phyloP scores from a whole-genome alignment of 148 eudicot genomes.

The Nepenthes mirabilis region DNA sequence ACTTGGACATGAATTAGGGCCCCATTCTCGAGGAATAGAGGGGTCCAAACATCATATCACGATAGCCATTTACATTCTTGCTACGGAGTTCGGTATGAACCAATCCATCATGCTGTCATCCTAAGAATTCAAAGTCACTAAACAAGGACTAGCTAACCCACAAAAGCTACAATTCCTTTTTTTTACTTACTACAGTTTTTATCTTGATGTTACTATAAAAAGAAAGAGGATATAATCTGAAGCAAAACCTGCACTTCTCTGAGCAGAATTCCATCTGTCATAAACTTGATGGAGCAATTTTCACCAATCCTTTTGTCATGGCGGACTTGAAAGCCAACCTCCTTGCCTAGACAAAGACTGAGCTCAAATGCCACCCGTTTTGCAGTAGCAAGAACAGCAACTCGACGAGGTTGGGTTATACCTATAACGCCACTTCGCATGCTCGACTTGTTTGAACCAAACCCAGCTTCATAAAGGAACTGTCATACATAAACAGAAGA shows the following conservation, averaged over 20 bases:
- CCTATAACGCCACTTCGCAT: constrained; percentile 69
- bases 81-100: too few relatives aligned
- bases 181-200: not conserved
- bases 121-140: too few relatives aligned
- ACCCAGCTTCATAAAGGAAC: constrained; percentile 97
- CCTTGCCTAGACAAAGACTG: constrained; percentile 68
- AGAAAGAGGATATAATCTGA: not conserved
- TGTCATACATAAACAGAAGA: constrained; percentile 15
- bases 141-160: too few relatives aligned
- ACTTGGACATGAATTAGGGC: too few relatives aligned
- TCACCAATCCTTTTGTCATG: constrained; percentile 71
- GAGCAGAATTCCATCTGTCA: constrained; percentile 97
- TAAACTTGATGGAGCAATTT: constrained; percentile 73
- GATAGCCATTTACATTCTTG: too few relatives aligned
- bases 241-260: constrained; percentile 80
- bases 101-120: too few relatives aligned
- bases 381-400: constrained; percentile 94
- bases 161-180: too few relatives aligned
- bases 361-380: constrained; percentile 87
- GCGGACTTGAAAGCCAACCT: constrained; percentile 93
- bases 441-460: constrained; percentile 42
- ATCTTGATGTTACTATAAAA: constrained; percentile 1
- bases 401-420: constrained; percentile 95
- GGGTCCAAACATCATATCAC: too few relatives aligned
- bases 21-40: too few relatives aligned